Evolutionary conservation across 1,139 yeast species (phyloP), one percentile per base, ranked within the genome.

Genomic region (Trichomonascaceae sp.): DNA sequence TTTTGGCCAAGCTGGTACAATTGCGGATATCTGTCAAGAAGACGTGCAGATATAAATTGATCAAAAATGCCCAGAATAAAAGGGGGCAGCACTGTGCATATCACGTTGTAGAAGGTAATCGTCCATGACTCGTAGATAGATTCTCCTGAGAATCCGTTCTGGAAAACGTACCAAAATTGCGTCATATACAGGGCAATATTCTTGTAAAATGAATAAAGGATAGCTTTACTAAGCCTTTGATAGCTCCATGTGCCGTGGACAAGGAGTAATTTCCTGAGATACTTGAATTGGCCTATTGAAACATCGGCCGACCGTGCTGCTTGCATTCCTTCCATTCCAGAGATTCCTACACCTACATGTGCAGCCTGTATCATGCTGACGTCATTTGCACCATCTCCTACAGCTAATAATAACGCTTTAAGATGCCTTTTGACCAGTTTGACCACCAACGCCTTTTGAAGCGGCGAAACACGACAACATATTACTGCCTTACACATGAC

Each of bases 281-380:
- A 93, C 67, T 85, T 83, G 79, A 95, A 95, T 69, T 95, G 99
- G 0, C 97, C 99, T 71, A 95, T 89, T 0, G 98, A 91, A 57
- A 93, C 83, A 75, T 95, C 99, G 0, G 99, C 99, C 70, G 95
- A 85, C 70, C 99, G 80, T 0, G 99, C 98, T 8, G 99, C 99
- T 70, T 95, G 99, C 90, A 91, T 91, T 63, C 99, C 99, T 73
- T 95, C 99, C 88, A 89, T 87, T 63, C 99, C 99, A 66, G 95
- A 88, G 61, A 93, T 93, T 67, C 99, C 99, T 47, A 93, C 95
- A 57, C 99, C 99, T 51, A 93, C 96, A 70, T 93, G 96, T 0
- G 99, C 99, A 13, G 98, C 97, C 71, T 93, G 99, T 62, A 93
- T 93, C 99, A 93, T 93, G 47, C 96, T 87, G 32, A 93, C 99